Base-by-base conservation (phyloP, 179 eudicot species). In the Sideroxylon spinosum region DNA sequence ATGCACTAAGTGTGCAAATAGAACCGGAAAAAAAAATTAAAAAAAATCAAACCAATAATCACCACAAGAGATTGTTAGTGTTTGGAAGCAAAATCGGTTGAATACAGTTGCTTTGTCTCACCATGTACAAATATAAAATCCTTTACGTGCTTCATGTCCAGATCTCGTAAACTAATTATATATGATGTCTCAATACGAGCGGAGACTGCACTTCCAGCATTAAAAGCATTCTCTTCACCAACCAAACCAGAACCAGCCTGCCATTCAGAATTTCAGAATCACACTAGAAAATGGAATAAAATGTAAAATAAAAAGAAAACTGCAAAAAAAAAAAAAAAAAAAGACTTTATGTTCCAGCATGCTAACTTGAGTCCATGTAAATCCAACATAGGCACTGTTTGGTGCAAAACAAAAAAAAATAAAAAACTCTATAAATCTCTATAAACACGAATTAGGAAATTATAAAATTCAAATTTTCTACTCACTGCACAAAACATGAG, bases 111-210 rank as follows among this genome's bases (percentile, higher is more conserved):
- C 23, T 53, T 67, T 52, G 79, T 56, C 97, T 88, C 82, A 95
- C 98, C 98, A 74, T 95, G 91, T 74, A 95, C 84, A 82, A 91
- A 95, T 82, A 87, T 86, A 85, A 89, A 95, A 84, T 95, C 98
- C 83, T 93, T 95, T 11, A 93, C 95, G 86, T 95, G 98, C 83
- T 89, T 95, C 88, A 93, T 84, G 68, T 91, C 97, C 86, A 93
- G 85, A 70, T 91, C 98, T 78, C 93, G 87, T 69, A 95, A 78
- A 75, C 84, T 86, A 57, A 93, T 86, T 56, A 90, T 78, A 86
- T 93, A 93, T 23, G 98, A 93, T 37, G 98, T 90, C 76, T 93
- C 97, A 78, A 95, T 80, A 62, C 91, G 92, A 81, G 97, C 92
- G 69, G 95, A 86, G 74, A 85, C 78, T 73, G 91, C 75, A 67